phyloP scores from a whole-genome alignment of 2,329 filamentous ascomycete genomes.

The Magnaporthiopsis incrustans region DNA sequence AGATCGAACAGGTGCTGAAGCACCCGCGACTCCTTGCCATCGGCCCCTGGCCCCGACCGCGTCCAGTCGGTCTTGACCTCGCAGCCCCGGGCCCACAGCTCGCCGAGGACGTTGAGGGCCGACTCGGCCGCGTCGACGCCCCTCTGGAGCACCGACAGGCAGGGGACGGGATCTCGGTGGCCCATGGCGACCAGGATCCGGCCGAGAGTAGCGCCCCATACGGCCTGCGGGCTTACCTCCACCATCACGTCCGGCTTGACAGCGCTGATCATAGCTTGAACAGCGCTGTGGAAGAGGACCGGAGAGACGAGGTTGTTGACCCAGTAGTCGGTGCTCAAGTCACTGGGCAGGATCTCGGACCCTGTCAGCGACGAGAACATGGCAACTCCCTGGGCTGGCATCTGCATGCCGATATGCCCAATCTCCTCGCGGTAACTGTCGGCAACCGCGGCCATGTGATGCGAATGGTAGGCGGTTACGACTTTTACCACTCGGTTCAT shows the following conservation, averaged over 20 bases:
- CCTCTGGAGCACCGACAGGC: conserved; percentile 12
- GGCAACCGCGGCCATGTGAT: conserved; percentile 18
- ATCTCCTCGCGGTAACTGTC: conserved; percentile 13
- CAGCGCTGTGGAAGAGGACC: conserved; percentile 24
- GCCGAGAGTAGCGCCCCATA: conserved; percentile 12
- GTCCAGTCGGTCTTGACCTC: conserved; percentile 9
- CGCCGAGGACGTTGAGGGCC: conserved; percentile 8
- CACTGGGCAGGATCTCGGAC: background rate
- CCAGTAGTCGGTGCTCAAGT: conserved; percentile 22
- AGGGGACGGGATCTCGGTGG: conserved; percentile 4
- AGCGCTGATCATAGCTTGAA: conserved; percentile 12
- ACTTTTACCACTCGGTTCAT: conserved; percentile 15
- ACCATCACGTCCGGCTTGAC: conserved; percentile 10
- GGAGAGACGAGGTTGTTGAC: conserved; percentile 26
- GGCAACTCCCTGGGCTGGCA: background rate
- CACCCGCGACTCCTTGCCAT: background rate
- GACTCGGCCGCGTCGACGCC: conserved; percentile 10
- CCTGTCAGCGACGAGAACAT: conserved; percentile 19
- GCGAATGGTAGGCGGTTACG: conserved; percentile 22
- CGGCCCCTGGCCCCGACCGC: background rate
- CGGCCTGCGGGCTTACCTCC: conserved; percentile 14
- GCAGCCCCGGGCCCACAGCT: conserved; percentile 12
- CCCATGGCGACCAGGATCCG: conserved; percentile 6
- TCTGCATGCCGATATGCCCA: background rate
- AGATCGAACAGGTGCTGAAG: conserved; percentile 22